These are phyloP conservation scores for Aspergillus indologenus DNA, from an alignment of 495 filamentous ascomycete genomes.

Conservation along the genomic window DNA sequence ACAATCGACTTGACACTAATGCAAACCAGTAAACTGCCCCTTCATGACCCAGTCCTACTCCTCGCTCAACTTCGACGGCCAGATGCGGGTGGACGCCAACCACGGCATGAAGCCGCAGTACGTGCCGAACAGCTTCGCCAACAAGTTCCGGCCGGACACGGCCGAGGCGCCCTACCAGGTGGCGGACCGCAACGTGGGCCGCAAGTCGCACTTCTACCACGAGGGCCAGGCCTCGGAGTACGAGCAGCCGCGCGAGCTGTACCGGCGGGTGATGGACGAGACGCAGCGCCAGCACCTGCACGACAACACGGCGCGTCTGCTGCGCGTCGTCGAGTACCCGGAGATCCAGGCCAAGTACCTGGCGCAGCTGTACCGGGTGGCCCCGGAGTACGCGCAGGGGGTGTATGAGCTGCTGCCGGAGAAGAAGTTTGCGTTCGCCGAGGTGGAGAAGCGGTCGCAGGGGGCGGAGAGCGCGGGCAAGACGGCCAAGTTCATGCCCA, in stretches of 20 bases:
- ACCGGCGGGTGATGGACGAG: slow-evolving; percentile 44
- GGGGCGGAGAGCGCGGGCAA: slow-evolving; percentile 44
- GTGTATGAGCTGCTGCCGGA: slow-evolving; percentile 46
- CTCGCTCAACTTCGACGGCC: slow-evolving; percentile 47
- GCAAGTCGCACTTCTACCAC: slow-evolving; percentile 53
- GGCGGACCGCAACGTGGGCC: slow-evolving; percentile 46
- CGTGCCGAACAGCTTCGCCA: slow-evolving; percentile 52
- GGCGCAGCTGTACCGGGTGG: slow-evolving; percentile 52
- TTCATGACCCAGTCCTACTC: slow-evolving; percentile 44
- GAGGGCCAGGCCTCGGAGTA: slow-evolving; percentile 55
- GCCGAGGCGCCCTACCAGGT: slow-evolving; percentile 52
- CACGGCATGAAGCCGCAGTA: slow-evolving; percentile 51
- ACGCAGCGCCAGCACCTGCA: slow-evolving; percentile 42
- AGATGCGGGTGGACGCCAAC: slow-evolving; percentile 30
- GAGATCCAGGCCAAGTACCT: slow-evolving; percentile 49
- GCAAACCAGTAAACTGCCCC: slow-evolving; percentile 42
- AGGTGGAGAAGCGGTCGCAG: slow-evolving; percentile 32
- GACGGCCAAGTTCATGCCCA: slow-evolving; percentile 44
- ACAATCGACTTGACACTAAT: background rate
- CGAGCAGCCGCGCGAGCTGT: slow-evolving; percentile 50
- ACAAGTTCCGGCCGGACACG: slow-evolving; percentile 54
- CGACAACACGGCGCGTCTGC: slow-evolving; percentile 45
- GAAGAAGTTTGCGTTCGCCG: slow-evolving; percentile 38
- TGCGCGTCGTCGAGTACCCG: slow-evolving; percentile 11
- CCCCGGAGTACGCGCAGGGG: slow-evolving; percentile 42